A percentile compares a stretch with the other conserved stretches of the same genome.
Conservation (phyloP, 177 flowering plant species). For the Vitis hybrid region DNA sequence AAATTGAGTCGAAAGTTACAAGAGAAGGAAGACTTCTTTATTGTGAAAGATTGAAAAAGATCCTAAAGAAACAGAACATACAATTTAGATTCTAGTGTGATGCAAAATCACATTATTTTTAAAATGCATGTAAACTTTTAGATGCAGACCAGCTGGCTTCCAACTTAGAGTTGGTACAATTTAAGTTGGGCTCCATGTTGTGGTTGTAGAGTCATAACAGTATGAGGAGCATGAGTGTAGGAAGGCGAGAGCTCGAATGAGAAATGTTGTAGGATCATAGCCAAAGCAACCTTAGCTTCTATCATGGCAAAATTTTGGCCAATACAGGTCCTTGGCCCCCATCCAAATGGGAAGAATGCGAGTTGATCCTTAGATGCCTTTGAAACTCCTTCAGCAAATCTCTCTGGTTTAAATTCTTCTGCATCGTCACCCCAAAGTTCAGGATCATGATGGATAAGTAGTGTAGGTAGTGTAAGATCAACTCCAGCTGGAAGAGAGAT, state of each 20-base stretch:
- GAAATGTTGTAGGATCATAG: slow-evolving; percentile 45
- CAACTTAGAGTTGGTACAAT: slow-evolving; percentile 26
- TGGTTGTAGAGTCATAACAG: slow-evolving; percentile 48
- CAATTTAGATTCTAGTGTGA: neutral
- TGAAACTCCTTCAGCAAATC: slow-evolving; percentile 48
- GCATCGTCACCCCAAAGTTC: slow-evolving; percentile 57
- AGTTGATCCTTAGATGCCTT: slow-evolving; percentile 33
- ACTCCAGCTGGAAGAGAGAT: slow-evolving; percentile 37
- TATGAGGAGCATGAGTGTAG: slow-evolving; percentile 45
- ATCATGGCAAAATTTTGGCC: slow-evolving; percentile 47
- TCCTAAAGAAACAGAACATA: neutral
- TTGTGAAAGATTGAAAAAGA: neutral
- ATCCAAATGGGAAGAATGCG: slow-evolving; percentile 47
- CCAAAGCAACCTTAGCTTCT: slow-evolving; percentile 46
- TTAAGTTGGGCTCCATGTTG: slow-evolving; percentile 54
- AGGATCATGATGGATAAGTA: slow-evolving; percentile 47
- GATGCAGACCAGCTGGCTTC: neutral
- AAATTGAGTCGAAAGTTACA: neutral
- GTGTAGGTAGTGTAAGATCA: slow-evolving; percentile 35
- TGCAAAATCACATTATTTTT: slow-evolving; percentile 1
- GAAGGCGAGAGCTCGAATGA: slow-evolving; percentile 43
- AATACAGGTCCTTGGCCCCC: slow-evolving; percentile 50
- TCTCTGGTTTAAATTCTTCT: slow-evolving; percentile 49
- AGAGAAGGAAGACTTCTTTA: neutral
- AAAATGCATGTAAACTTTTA: neutral